Base-by-base conservation (phyloP, 139 green algal species). In the Asterochloris erici region DNA sequence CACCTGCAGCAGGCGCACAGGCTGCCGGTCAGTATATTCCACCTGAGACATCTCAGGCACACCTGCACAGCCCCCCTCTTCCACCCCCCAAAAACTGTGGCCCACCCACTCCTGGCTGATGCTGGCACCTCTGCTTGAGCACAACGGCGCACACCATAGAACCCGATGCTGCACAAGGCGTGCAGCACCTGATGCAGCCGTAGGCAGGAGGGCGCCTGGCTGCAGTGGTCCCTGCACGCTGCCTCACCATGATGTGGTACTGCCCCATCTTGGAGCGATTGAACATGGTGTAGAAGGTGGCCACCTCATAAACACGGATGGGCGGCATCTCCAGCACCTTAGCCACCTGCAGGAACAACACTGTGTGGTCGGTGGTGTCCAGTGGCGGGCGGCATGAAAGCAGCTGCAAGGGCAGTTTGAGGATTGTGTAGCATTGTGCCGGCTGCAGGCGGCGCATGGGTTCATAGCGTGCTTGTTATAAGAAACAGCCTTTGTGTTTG, bases 271-370 rank as follows among this genome's bases (percentile, higher is more conserved):
- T 94, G 38, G 86, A 91, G 38, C 97, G 90, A 90, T 99, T 99
- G 92, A 99, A 99, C 97, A 99, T 99, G 79, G 95, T 97, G 92
- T 99, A 99, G 82, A 99, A 99, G 17, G 97, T 99, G 27, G 96
- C 97, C 38, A 99, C 94, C 88, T 99, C 96, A 78, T 98, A 99
- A 64, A 99, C 96, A 17, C 96, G 88, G 84, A 99, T 99, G 10
- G 90, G 85, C 11, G 94, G 81, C 92, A 98, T 95, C 15, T 94
- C 94, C 17, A 99, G 88, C 26, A 96, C 75, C 79, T 95, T 84
- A 0, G 94, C 95, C 27, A 98, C 76, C 76, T 80, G 60, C 24
- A 26, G 19, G 24, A 21, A 69, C 47, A 69, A 54, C 38, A 54
- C 38, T 47, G 12, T 14, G 12, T 54, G 70, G 11, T 17, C 9